A percentile compares a stretch with the other conserved stretches of the same genome.
Evolutionary conservation across 83 land plant species (phyloP).

Genomic region (Diphasiastrum complanatum): DNA sequence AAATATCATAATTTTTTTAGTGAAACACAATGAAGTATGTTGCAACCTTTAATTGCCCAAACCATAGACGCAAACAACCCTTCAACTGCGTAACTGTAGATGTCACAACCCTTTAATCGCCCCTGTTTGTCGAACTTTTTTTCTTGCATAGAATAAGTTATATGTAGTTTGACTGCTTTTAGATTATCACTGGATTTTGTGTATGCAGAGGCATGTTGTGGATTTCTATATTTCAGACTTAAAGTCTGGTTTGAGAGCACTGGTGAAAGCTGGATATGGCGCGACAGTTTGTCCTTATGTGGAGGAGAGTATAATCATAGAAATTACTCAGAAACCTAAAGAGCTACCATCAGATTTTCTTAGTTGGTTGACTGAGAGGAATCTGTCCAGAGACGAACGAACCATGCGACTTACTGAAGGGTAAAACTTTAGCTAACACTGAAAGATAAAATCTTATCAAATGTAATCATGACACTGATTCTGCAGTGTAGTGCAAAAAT

Average conservation of each 20-base stretch:
- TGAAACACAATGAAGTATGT: too few relatives aligned
- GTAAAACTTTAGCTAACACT: too few relatives aligned
- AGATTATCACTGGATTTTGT: background rate
- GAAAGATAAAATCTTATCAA: too few relatives aligned
- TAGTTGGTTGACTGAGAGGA: slow-evolving; percentile 71
- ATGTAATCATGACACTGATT: too few relatives aligned
- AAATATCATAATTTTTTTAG: too few relatives aligned
- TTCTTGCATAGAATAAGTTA: background rate
- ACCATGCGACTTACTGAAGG: slow-evolving; percentile 90
- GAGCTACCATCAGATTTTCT: slow-evolving; percentile 66
- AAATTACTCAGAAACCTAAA: slow-evolving; percentile 47
- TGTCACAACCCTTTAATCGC: too few relatives aligned
- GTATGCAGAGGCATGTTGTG: slow-evolving; percentile 70
- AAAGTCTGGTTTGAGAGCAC: slow-evolving; percentile 85
- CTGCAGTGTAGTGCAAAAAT: too few relatives aligned
- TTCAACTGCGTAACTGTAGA: too few relatives aligned
- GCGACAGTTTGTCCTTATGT: slow-evolving; percentile 80
- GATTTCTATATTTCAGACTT: slow-evolving; percentile 96
- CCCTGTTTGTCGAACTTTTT: background rate
- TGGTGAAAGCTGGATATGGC: slow-evolving; percentile 91
- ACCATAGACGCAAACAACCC: too few relatives aligned
- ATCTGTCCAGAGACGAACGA: slow-evolving; percentile 76
- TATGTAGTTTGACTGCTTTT: too few relatives aligned
- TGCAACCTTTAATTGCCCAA: too few relatives aligned
- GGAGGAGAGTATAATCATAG: slow-evolving; percentile 58